Conservation (phyloP, 768 basidiomycete genomes). For the Tubosaeta sp. region DNA sequence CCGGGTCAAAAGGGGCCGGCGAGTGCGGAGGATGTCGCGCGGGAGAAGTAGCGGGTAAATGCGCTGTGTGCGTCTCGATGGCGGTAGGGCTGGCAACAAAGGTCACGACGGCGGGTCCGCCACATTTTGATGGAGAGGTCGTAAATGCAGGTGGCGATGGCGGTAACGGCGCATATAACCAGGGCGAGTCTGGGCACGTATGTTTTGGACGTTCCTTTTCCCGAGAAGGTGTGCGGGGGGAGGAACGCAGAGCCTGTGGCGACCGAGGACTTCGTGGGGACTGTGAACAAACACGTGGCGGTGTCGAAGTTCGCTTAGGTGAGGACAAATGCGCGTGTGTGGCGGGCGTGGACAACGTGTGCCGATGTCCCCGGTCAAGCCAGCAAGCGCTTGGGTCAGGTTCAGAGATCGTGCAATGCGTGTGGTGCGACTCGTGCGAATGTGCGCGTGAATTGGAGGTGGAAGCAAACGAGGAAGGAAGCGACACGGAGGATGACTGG, state of each 20-base stretch:
- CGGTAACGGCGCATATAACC: slow-evolving; percentile 27
- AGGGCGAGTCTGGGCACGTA: slow-evolving; percentile 21
- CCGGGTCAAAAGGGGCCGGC: slow-evolving; percentile 54
- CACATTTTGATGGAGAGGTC: slow-evolving; percentile 27
- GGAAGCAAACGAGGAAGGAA: slow-evolving; percentile 29
- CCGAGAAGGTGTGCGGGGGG: slow-evolving; percentile 19
- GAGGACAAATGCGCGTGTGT: slow-evolving; percentile 3
- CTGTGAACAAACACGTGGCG: slow-evolving; percentile 6
- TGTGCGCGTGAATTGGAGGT: slow-evolving; percentile 19
- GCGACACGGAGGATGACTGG: slow-evolving; percentile 26
- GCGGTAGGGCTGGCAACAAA: slow-evolving; percentile 19
- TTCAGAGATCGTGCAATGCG: slow-evolving; percentile 21
- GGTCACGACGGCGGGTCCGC: slow-evolving; percentile 20
- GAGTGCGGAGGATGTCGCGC: slow-evolving; percentile 10
- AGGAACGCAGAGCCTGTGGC: slow-evolving; percentile 11
- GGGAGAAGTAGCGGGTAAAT: slow-evolving; percentile 9
- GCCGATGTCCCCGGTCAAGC: slow-evolving; percentile 9
- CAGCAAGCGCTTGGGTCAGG: slow-evolving; percentile 9
- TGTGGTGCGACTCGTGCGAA: slow-evolving; percentile 27
- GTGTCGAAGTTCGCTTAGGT: slow-evolving; percentile 3
- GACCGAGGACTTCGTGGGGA: slow-evolving; percentile 19
- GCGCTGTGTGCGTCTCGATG: slow-evolving; percentile 8
- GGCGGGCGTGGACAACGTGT: slow-evolving; percentile 13
- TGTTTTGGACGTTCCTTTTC: slow-evolving; percentile 12
- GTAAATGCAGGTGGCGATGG: slow-evolving; percentile 28